These are phyloP conservation scores for Loxodes magnus DNA, from an alignment of 73 alveolate genomes.

Conservation along the genomic window DNA sequence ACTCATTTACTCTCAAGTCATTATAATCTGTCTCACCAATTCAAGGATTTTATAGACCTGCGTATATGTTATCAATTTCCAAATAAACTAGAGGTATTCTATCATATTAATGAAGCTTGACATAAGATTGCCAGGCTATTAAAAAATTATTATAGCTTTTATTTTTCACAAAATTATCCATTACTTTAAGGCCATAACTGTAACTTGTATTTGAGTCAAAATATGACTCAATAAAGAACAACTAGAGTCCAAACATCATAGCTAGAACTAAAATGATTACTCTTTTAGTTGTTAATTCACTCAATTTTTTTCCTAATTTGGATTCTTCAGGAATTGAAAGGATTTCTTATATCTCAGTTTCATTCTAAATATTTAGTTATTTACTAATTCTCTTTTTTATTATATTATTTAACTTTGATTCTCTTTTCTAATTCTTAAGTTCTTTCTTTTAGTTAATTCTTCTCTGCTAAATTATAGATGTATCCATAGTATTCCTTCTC, in stretches of 20 bases:
- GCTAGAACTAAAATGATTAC: constrained; percentile 76
- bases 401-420: neutral
- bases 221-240: constrained; percentile 41
- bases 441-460: neutral
- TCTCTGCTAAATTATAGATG: neutral
- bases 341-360: neutral
- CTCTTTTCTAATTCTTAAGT: neutral
- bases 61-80: constrained; percentile 19
- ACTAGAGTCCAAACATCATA: constrained; percentile 58
- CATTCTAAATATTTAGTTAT: neutral
- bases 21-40: constrained; percentile 10
- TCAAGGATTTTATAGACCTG: constrained; percentile 1
- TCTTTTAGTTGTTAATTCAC: constrained; percentile 80
- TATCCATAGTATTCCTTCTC: neutral
- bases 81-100: constrained; percentile 38
- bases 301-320: constrained; percentile 76
- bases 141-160: constrained; percentile 7
- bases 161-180: neutral
- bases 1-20: constrained; percentile 34
- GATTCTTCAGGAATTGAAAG: constrained; percentile 52
- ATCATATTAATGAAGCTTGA: constrained; percentile 18
- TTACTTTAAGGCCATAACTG: constrained; percentile 16
- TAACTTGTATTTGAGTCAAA: constrained; percentile 35
- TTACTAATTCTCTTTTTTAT: neutral
- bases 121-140: constrained; percentile 21